Conservation (phyloP, 495 filamentous ascomycete species). For the Penicillium daleae region DNA sequence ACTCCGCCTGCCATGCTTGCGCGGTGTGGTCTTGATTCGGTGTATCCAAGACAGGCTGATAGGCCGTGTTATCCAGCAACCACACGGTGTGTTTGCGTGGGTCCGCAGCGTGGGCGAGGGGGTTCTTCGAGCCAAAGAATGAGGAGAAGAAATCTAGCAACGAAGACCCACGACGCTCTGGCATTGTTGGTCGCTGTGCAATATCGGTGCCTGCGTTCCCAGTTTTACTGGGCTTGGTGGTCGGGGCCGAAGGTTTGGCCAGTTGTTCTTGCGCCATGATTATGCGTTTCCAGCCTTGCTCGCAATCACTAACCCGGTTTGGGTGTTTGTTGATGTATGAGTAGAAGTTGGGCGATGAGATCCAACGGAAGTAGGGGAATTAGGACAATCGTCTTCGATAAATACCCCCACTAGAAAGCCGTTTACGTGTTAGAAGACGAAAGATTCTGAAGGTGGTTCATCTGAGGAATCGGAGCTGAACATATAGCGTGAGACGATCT, state of each 20-base stretch:
- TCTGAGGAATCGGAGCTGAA: conserved; percentile 31
- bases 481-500: conserved; percentile 32
- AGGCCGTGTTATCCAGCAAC: conserved; percentile 91
- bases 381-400: background rate
- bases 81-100: conserved; percentile 70
- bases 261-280: conserved; percentile 16
- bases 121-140: conserved; percentile 35
- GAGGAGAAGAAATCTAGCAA: conserved; percentile 35
- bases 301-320: background rate
- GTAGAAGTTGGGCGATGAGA: background rate
- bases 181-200: conserved; percentile 1
- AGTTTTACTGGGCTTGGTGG: conserved; percentile 5
- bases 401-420: background rate
- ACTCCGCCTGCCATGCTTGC: conserved; percentile 72
- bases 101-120: conserved; percentile 40
- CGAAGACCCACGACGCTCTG: conserved; percentile 35
- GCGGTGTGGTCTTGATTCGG: conserved; percentile 30
- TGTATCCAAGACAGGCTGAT: conserved; percentile 45
- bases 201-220: background rate
- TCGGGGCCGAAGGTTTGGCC: conserved; percentile 7
- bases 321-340: background rate
- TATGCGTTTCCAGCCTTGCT: conserved; percentile 9
- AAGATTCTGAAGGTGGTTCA: conserved; percentile 7
- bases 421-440: conserved; percentile 16
- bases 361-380: background rate